These are phyloP conservation scores for Neovahlkampfia damariscottae DNA, from an alignment of 78 protist species.

Conservation along the genomic window DNA sequence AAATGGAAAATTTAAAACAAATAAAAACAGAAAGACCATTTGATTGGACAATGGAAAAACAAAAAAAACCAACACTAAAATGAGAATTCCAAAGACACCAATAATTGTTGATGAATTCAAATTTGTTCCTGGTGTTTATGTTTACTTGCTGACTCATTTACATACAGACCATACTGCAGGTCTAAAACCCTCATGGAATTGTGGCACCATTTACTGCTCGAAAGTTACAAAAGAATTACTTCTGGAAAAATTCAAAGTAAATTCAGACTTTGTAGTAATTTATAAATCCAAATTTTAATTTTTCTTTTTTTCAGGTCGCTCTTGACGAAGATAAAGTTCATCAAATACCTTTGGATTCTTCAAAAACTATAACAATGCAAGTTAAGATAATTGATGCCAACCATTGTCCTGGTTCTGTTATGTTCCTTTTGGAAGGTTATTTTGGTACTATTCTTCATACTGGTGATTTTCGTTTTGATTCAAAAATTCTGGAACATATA, in stretches of 20 bases:
- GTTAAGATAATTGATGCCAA: slow-evolving; percentile 30
- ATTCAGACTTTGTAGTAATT: neutral
- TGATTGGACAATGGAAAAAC: too few species aligned
- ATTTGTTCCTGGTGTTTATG: slow-evolving; percentile 9
- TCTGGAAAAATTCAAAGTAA: neutral
- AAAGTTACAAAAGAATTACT: neutral
- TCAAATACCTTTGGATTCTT: neutral
- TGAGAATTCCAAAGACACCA: slow-evolving; percentile 18
- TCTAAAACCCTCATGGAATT: slow-evolving; percentile 14
- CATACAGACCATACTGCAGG: slow-evolving; percentile 42
- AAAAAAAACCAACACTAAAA: too few species aligned
- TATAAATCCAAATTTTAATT: too few species aligned
- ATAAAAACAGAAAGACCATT: too few species aligned
- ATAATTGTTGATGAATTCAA: slow-evolving; percentile 22
- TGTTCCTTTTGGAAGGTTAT: slow-evolving; percentile 30
- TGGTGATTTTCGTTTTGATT: slow-evolving; percentile 42
- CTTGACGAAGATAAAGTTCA: neutral
- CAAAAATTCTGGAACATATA: slow-evolving; percentile 8
- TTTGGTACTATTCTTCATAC: slow-evolving; percentile 34
- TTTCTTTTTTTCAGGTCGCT: too few species aligned
- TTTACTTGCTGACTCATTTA: slow-evolving; percentile 24
- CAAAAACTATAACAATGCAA: neutral
- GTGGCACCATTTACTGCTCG: slow-evolving; percentile 23
- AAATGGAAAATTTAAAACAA: too few species aligned
- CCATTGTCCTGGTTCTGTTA: slow-evolving; percentile 49